Conservation (phyloP, 2,329 filamentous ascomycete species). For the Davidsoniella eucalypti region DNA sequence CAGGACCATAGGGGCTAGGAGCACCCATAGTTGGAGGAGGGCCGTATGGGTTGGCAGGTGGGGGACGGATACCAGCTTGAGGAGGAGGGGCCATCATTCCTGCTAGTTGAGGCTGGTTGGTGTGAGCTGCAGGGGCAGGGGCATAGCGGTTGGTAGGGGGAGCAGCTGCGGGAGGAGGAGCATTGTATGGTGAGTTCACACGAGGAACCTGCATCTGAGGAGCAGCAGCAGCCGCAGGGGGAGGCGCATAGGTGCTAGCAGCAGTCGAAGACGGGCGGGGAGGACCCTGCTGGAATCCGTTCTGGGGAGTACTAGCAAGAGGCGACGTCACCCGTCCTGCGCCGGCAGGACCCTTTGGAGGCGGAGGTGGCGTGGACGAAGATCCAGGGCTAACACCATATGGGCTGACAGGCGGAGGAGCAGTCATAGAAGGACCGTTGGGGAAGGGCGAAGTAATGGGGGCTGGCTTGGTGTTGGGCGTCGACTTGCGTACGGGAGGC, state of each 20-base stretch:
- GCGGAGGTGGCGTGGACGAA: constrained; percentile 56
- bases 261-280: constrained; percentile 14
- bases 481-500: constrained; percentile 44
- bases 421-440: constrained; percentile 37
- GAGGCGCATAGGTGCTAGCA: constrained; percentile 28
- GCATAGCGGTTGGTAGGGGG: constrained; percentile 65
- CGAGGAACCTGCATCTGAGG: constrained; percentile 38
- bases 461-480: constrained; percentile 51
- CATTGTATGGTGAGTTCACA: constrained; percentile 73
- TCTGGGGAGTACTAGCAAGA: constrained; percentile 37
- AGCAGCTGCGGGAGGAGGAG: constrained; percentile 46
- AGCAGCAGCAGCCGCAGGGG: constrained; percentile 31
- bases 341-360: constrained; percentile 61
- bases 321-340: constrained; percentile 56
- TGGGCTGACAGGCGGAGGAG: constrained; percentile 41
- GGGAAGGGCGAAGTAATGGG: constrained; percentile 63
- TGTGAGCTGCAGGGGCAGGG: constrained; percentile 38
- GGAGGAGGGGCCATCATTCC: constrained; percentile 26
- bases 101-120: constrained; percentile 19
- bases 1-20: constrained; percentile 5
- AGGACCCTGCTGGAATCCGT: constrained; percentile 24
- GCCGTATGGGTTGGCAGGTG: constrained; percentile 27
- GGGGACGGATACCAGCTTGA: constrained; percentile 26
- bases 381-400: constrained; percentile 46
- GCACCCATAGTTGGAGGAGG: constrained; percentile 23